A percentile compares a stretch with the other conserved stretches of the same genome.
Conservation (phyloP, 163 green algal species). For the Chloromonas sp. region DNA sequence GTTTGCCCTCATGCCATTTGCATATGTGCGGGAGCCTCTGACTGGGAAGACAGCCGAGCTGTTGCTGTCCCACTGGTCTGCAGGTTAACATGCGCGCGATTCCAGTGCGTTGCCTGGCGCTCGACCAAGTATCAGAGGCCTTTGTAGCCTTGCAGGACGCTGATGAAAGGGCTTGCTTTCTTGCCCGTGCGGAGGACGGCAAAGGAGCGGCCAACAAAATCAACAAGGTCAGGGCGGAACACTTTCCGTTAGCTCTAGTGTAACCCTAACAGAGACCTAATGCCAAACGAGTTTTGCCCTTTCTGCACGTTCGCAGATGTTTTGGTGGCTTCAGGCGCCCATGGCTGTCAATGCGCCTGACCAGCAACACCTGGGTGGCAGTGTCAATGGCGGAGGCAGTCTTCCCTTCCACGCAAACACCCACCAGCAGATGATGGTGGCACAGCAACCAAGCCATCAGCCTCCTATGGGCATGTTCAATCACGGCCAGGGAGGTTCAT, state of each 20-base stretch:
- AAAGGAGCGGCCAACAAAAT: slow-evolving; percentile 10
- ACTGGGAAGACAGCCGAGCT: too few relatives aligned
- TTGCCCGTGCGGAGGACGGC: slow-evolving; percentile 6
- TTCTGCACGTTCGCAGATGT: slow-evolving; percentile 2
- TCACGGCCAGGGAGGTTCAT: too few relatives aligned
- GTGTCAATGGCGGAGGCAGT: not conserved
- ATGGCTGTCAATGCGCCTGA: not conserved
- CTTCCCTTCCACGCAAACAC: not conserved
- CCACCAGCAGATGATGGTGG: not conserved
- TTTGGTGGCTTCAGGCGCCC: slow-evolving; percentile 13
- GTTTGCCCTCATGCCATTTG: too few relatives aligned
- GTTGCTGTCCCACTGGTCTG: too few relatives aligned
- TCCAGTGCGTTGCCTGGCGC: slow-evolving; percentile 19
- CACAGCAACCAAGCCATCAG: too few relatives aligned
- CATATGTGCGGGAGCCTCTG: too few relatives aligned
- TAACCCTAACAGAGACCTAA: too few relatives aligned
- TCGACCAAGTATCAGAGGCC: slow-evolving; percentile 14
- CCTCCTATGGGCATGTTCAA: not conserved
- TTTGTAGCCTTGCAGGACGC: slow-evolving; percentile 9
- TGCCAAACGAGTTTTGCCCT: too few relatives aligned
- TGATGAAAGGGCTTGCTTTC: slow-evolving; percentile 7
- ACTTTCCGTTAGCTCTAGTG: too few relatives aligned
- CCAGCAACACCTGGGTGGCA: not conserved
- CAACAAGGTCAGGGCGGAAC: slow-evolving; percentile 4
- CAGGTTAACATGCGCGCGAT: slow-evolving; percentile 18